A percentile compares a stretch with the other conserved stretches of the same genome.
phyloP scores from a whole-genome alignment of 2,329 filamentous ascomycete genomes.

The Emmonsiellopsis sp. region DNA sequence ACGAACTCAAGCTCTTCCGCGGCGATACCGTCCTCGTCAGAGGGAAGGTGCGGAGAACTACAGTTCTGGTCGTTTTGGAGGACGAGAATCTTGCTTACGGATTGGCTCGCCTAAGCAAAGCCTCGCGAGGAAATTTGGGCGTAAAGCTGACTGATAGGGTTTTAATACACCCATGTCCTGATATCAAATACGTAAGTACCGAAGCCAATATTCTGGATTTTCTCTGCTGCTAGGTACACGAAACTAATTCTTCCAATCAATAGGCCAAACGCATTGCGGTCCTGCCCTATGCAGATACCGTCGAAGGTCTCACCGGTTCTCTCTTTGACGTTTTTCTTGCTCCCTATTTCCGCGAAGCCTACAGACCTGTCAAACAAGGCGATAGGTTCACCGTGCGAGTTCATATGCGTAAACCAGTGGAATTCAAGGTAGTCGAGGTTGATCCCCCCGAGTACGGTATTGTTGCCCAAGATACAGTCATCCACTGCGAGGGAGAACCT shows the following conservation, averaged over 20 bases:
- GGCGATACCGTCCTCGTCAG: slow-evolving; percentile 95
- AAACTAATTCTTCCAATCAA: slow-evolving; percentile 10
- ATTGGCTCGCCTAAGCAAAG: too few relatives aligned
- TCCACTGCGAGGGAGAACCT: slow-evolving; percentile 94
- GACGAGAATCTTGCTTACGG: too few relatives aligned
- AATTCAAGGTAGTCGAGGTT: slow-evolving; percentile 99
- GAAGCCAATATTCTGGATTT: not conserved
- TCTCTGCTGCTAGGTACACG: slow-evolving; percentile 7
- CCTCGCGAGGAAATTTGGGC: slow-evolving; percentile 93
- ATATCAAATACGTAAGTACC: slow-evolving; percentile 95
- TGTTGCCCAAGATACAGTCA: slow-evolving; percentile 95
- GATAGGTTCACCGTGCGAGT: slow-evolving; percentile 95
- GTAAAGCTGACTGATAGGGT: slow-evolving; percentile 98
- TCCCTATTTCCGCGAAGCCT: slow-evolving; percentile 98
- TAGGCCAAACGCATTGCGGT: slow-evolving; percentile 98
- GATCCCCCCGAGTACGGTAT: slow-evolving; percentile 98
- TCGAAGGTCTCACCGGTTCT: slow-evolving; percentile 94
- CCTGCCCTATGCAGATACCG: slow-evolving; percentile 92
- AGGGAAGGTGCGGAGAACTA: slow-evolving; percentile 99
- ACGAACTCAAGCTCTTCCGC: slow-evolving; percentile 94
- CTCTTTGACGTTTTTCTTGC: slow-evolving; percentile 99
- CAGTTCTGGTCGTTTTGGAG: slow-evolving; percentile 91
- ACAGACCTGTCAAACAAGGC: slow-evolving; percentile 92
- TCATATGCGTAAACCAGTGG: slow-evolving; percentile 88
- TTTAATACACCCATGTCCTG: slow-evolving; percentile 92